phyloP scores from a whole-genome alignment of 305 asterid genomes.

The Fraxinus latifolia region DNA sequence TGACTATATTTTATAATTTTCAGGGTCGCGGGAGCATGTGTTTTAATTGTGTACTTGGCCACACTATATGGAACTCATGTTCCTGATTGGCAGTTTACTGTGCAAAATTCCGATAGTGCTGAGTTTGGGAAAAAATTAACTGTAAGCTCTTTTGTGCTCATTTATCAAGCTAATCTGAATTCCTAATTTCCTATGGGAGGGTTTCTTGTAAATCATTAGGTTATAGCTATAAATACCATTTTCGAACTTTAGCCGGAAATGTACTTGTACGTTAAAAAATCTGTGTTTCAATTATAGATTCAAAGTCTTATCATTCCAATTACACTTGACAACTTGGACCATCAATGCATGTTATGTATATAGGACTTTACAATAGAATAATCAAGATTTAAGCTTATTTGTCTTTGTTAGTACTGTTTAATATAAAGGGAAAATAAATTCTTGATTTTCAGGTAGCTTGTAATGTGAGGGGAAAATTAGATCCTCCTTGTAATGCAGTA shows the following conservation, averaged over 20 bases:
- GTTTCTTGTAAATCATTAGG: neutral
- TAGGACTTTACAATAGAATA: neutral
- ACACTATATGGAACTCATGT: conserved; percentile 58
- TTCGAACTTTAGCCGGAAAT: neutral
- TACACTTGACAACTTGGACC: neutral
- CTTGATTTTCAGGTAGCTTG: conserved; percentile 46
- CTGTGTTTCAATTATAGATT: neutral
- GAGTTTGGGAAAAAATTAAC: conserved; percentile 54
- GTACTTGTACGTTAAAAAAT: neutral
- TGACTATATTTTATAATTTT: conserved; percentile 11
- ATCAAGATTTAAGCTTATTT: neutral
- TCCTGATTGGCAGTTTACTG: conserved; percentile 69
- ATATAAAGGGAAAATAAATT: neutral
- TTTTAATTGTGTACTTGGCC: conserved; percentile 55
- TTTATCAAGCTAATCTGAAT: neutral
- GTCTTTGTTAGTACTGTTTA: neutral
- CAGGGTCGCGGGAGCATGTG: conserved; percentile 55
- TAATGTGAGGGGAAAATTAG: conserved; percentile 55
- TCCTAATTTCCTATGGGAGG: neutral
- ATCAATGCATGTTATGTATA: neutral
- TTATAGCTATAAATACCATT: neutral
- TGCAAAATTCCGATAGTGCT: conserved; percentile 41
- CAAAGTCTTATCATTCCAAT: neutral
- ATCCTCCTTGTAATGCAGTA: conserved; percentile 80
- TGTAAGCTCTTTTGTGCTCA: conserved; percentile 33